phyloP scores from a whole-genome alignment of 2,329 filamentous ascomycete species.

The Leptoxyphium fumago region DNA sequence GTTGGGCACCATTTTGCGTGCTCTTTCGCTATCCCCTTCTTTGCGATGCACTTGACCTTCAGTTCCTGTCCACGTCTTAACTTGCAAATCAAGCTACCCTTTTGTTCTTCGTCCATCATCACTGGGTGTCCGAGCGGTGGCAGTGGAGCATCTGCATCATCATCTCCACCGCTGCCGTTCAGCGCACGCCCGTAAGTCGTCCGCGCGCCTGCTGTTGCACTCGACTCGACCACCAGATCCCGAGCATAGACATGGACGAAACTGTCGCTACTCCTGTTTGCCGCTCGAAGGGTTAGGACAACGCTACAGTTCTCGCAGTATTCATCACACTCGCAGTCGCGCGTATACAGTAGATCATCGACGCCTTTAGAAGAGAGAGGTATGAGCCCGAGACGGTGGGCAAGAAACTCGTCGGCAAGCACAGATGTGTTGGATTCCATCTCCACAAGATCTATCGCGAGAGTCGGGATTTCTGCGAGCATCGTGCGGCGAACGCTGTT shows the following conservation, averaged over 20 bases:
- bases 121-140: conserved; percentile 52
- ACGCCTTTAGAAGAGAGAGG: conserved; percentile 75
- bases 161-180: conserved; percentile 52
- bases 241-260: conserved; percentile 90
- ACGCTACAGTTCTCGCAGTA: conserved; percentile 89
- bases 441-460: conserved; percentile 90
- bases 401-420: conserved; percentile 88
- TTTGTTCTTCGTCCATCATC: conserved; percentile 65
- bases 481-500: conserved; percentile 86
- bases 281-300: conserved; percentile 64
- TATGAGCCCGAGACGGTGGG: conserved; percentile 79
- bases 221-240: conserved; percentile 57
- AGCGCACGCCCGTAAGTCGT: conserved; percentile 66
- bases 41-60: conserved; percentile 80
- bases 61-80: conserved; percentile 80
- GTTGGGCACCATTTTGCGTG: conserved; percentile 97
- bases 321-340: conserved; percentile 93
- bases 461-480: conserved; percentile 83
- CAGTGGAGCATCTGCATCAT: conserved; percentile 35
- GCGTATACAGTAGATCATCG: conserved; percentile 67
- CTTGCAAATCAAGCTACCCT: conserved; percentile 80
- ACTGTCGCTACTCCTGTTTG: conserved; percentile 56
- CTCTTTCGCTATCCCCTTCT: conserved; percentile 98
- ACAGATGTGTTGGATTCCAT: conserved; percentile 91
- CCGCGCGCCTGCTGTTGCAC: conserved; percentile 59